Evolutionary conservation across 345 rosid species (phyloP), one percentile per base, ranked within the genome.

Genomic region (Camelina hispida): DNA sequence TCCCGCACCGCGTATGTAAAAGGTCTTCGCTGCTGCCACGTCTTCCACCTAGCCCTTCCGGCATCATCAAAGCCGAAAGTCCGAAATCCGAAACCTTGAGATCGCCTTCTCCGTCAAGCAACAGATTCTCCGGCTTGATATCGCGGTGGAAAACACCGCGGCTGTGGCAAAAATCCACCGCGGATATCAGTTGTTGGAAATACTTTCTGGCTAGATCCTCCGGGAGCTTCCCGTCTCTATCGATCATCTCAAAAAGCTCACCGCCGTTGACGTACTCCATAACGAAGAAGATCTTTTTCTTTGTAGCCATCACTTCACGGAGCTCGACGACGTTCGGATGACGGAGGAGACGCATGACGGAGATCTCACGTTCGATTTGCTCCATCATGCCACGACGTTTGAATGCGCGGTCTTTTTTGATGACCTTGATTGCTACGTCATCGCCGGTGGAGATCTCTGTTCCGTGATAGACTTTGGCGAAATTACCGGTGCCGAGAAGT

Each of bases 131-230:
- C 7, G 98, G 97, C 83, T 93, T 91, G 4, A 93, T 68, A 68
- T 93, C 98, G 2, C 97, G 89, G 81, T 93, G 98, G 6, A 85
- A 84, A 48, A 93, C 89, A 3, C 97, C 98, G 44, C 93, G 84
- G 38, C 93, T 88, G 40, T 89, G 98, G 57, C 98, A 93, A 55
- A 87, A 91, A 66, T 85, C 91, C 0, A 93, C 83, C 11, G 97
- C 97, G 9, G 87, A 79, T 32, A 89, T 87, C 53, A 93, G 60
- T 56, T 91, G 93, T 30, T 89, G 98, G 62, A 93, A 89, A 66
- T 85, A 93, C 15, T 80, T 81, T 14, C 97, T 65, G 0, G 87
- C 98, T 3, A 47, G 46, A n/a, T 87, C 84, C 68, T 91, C 97
- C 46, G 68, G 84, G 5, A 93, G 85, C 69, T 79, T 88, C 30